Conservation (phyloP, 306 rosid genomes). For the Comarum palustre region DNA sequence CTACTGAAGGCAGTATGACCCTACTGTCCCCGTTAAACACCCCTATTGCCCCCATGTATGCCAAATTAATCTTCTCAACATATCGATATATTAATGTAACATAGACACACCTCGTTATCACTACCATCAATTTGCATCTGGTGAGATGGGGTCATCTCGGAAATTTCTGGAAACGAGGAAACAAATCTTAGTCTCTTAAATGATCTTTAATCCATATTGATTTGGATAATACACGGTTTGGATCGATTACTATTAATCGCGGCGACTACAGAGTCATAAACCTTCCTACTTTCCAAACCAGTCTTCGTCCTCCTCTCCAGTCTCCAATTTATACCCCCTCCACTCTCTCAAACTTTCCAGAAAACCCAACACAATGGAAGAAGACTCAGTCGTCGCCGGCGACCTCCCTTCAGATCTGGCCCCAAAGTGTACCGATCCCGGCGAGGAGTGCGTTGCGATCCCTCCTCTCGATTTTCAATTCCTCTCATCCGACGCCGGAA, state of each 20-base stretch:
- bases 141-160: neutral
- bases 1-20: too few relatives aligned
- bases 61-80: too few relatives aligned
- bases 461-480: slow-evolving; percentile 62
- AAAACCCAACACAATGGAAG: neutral
- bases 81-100: neutral
- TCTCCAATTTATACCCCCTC: neutral
- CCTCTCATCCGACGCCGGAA: slow-evolving; percentile 21
- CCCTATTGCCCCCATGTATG: too few relatives aligned
- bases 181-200: too few relatives aligned
- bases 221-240: neutral
- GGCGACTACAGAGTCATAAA: neutral
- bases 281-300: neutral
- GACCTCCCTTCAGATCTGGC: neutral
- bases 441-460: slow-evolving; percentile 40
- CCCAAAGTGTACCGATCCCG: slow-evolving; percentile 12
- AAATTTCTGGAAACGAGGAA: too few relatives aligned
- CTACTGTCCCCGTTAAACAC: too few relatives aligned
- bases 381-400: neutral
- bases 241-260: too few relatives aligned
- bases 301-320: neutral
- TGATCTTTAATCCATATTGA: neutral
- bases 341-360: neutral
- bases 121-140: neutral
- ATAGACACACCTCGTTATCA: too few relatives aligned